phyloP scores from a whole-genome alignment of 192 early-diverging fungal species.

The Coemansia sp. region DNA sequence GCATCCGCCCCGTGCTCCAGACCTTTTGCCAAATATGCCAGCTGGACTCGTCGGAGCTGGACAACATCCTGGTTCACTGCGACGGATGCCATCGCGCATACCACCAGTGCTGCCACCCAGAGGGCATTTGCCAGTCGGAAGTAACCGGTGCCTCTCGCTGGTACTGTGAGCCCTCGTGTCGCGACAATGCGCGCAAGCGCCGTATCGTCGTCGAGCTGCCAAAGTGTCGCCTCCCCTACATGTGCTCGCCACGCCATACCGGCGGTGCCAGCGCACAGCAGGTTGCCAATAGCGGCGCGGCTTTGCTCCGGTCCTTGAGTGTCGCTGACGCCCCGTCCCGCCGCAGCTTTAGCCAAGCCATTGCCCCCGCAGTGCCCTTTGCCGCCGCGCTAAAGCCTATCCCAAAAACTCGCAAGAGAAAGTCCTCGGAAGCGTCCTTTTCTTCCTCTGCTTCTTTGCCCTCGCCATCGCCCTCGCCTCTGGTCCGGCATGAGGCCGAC shows the following conservation, averaged over 20 bases:
- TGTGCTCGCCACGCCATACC: conserved; percentile 50
- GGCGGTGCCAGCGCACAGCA: background rate
- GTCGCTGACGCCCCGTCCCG: background rate
- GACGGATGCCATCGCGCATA: conserved; percentile 82
- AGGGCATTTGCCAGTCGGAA: conserved; percentile 23
- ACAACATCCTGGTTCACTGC: conserved; percentile 71
- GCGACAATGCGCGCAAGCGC: conserved; percentile 38
- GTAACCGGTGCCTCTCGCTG: conserved; percentile 15
- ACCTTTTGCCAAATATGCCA: conserved; percentile 81
- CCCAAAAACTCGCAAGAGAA: conserved; percentile 8
- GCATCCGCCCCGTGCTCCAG: conserved; percentile 83
- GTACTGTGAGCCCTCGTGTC: conserved; percentile 48
- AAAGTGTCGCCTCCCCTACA: conserved; percentile 47
- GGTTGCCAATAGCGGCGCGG: background rate
- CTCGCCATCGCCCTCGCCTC: background rate
- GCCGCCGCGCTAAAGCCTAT: background rate
- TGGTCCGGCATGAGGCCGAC: background rate
- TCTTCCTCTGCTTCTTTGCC: background rate
- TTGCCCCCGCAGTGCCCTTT: background rate
- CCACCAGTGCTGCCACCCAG: conserved; percentile 68
- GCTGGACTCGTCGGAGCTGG: conserved; percentile 58
- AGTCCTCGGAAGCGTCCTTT: background rate
- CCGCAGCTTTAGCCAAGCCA: background rate
- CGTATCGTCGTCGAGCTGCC: conserved; percentile 52
- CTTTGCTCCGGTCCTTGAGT: background rate